Base-by-base conservation (phyloP, 1,284 basidiomycete genomes). In the Phlebopus sp. region DNA sequence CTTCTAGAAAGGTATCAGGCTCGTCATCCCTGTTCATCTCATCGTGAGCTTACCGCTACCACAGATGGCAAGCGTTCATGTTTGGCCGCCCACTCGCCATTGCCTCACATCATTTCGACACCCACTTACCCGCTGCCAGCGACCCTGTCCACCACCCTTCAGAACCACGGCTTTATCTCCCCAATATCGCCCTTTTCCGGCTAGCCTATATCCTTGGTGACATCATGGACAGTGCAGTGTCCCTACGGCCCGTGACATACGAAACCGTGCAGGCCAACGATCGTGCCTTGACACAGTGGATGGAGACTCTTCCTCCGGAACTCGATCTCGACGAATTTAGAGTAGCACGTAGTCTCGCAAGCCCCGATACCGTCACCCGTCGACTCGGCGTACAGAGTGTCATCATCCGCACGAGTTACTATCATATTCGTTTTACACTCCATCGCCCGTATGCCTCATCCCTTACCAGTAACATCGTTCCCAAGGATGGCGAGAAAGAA, bases 51-150 rank as follows among this genome's bases (percentile, higher is more conserved):
- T 44, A 52, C 57, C 47, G 39, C 19, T 51, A 53, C 23, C 55
- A 1, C 45, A 87, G 85, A 53, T 90, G 88, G 88, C 86, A 90
- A 64, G 83, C 86, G 2, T 90, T 90, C 68, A 76, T 88, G 74
- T 87, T 90, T 62, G 88, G 87, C n/a, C 76, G 87, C 13, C 87
- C 88, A 2, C 69, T 85, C 27, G 71, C 77, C 30, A 82, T 90
- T 50, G 79, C 84, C 10, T 81, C 85, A 5, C 82, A 88, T 59
- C 87, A 90, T 62, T 91, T 86, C 61, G 86, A 90, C 62, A 90
- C 87, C 0, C 79, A 77, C 50, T 70, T 88, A 18, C 86, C 86
- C 31, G 78, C 82, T 4, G 74, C 81, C 58, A 79, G 77, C 58
- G 81, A 84, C 52, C 78, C 78, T 14, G 64, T 68, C 4, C 53